phyloP scores from a whole-genome alignment of 2,329 filamentous ascomycete genomes.

The Diaporthe aspalathi region DNA sequence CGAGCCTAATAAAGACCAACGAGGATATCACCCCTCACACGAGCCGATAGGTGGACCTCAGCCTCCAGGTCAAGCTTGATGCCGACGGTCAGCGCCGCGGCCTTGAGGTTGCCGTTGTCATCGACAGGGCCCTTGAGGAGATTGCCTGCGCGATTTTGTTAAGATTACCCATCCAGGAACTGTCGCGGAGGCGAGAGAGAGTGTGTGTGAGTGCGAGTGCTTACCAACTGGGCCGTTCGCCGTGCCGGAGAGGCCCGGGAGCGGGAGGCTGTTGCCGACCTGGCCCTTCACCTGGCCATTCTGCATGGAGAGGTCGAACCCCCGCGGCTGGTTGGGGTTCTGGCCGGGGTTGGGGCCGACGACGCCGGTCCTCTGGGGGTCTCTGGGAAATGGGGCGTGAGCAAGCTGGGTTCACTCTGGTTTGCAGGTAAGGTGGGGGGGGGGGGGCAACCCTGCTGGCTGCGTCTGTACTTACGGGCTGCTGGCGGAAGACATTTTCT shows the following conservation, averaged over 20 bases:
- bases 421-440: too few relatives aligned
- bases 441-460: too few relatives aligned
- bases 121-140: slow-evolving; percentile 69
- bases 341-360: slow-evolving; percentile 25
- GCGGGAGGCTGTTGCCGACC: slow-evolving; percentile 23
- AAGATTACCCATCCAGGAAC: neutral
- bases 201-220: neutral
- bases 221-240: slow-evolving; percentile 35
- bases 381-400: neutral
- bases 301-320: slow-evolving; percentile 31
- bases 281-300: slow-evolving; percentile 23
- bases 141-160: slow-evolving; percentile 51
- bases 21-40: slow-evolving; percentile 70
- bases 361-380: slow-evolving; percentile 25
- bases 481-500: slow-evolving; percentile 31
- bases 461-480: slow-evolving; percentile 30
- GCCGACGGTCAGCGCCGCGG: slow-evolving; percentile 68
- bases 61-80: slow-evolving; percentile 74
- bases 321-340: slow-evolving; percentile 25
- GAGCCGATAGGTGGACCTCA: slow-evolving; percentile 70
- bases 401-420: too few relatives aligned
- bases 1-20: slow-evolving; percentile 63
- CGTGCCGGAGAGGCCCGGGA: slow-evolving; percentile 33
- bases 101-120: slow-evolving; percentile 67
- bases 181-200: neutral